Percentiles rank a stretch among this genome's conserved stretches.
Evolutionary conservation across 208 protist genomes (phyloP).

Genomic region (Wallacemonas sp.): DNA sequence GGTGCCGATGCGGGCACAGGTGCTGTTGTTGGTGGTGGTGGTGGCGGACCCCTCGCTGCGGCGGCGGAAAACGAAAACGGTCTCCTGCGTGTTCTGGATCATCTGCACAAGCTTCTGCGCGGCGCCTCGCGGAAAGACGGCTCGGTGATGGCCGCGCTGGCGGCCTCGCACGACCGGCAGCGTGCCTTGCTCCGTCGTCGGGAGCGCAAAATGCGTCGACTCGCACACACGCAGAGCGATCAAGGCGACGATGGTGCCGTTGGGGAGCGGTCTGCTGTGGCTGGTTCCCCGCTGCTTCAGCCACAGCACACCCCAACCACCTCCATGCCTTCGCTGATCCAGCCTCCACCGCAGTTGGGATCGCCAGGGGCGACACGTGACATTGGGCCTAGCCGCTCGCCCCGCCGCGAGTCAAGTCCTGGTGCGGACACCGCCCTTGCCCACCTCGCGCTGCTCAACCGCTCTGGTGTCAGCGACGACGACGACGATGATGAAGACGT

Average conservation of each 20-base stretch:
- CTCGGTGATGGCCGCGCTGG: conserved; percentile 32
- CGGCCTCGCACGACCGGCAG: conserved; percentile 22
- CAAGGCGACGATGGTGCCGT: not conserved
- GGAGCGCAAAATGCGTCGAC: conserved; percentile 9
- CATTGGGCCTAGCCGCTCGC: too few relatives aligned
- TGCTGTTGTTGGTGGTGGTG: not conserved
- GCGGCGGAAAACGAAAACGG: not conserved
- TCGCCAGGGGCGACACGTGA: too few relatives aligned
- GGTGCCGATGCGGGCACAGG: not conserved
- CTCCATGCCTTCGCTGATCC: not conserved
- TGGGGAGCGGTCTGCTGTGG: not conserved
- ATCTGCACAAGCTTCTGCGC: conserved; percentile 24
- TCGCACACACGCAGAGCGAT: not conserved
- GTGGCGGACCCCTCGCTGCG: too few relatives aligned
- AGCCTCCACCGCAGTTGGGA: not conserved
- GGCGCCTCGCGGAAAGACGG: conserved; percentile 35
- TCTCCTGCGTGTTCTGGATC: not conserved
- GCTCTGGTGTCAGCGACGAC: too few relatives aligned
- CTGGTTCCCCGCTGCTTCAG: not conserved
- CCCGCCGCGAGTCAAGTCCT: too few relatives aligned
- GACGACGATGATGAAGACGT: conserved; percentile 13
- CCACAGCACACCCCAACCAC: not conserved
- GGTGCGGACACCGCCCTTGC: too few relatives aligned
- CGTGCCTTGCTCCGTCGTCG: not conserved
- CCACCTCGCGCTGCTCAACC: too few relatives aligned